Evolutionary conservation across 805 yeast genomes (phyloP).

Genomic region (Zygoascus biomembranicola): DNA sequence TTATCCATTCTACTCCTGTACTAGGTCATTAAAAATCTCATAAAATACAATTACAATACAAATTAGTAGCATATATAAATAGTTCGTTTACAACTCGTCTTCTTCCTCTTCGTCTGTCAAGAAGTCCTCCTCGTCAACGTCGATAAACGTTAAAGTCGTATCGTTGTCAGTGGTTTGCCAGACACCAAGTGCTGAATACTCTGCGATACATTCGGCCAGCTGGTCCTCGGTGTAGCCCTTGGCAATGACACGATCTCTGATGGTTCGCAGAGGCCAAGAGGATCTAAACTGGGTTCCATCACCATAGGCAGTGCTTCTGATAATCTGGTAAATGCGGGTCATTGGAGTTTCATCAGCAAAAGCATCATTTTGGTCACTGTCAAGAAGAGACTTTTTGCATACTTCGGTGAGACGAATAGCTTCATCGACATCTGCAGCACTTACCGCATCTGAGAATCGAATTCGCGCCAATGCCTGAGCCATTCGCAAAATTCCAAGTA

Average conservation of each 20-base stretch:
- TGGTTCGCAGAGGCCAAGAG: slow-evolving; percentile 37
- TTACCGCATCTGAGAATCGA: slow-evolving; percentile 67
- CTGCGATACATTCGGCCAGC: slow-evolving; percentile 63
- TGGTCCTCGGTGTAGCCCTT: slow-evolving; percentile 81
- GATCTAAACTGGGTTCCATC: slow-evolving; percentile 29
- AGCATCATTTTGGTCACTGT: slow-evolving; percentile 39
- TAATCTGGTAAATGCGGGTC: slow-evolving; percentile 63
- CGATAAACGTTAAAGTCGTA: slow-evolving; percentile 13
- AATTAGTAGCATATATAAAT: background rate
- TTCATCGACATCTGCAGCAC: slow-evolving; percentile 83
- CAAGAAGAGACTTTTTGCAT: slow-evolving; percentile 74
- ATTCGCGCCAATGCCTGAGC: slow-evolving; percentile 92
- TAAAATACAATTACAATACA: background rate
- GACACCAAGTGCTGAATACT: slow-evolving; percentile 61
- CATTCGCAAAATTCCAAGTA: slow-evolving; percentile 82
- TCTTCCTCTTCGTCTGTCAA: background rate
- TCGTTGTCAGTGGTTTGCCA: slow-evolving; percentile 71
- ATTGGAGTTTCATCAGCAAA: slow-evolving; percentile 49
- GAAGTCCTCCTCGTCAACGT: slow-evolving; percentile 4
- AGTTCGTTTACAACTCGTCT: background rate
- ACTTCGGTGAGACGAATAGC: slow-evolving; percentile 81
- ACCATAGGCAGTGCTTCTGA: slow-evolving; percentile 49
- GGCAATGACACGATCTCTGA: slow-evolving; percentile 59
- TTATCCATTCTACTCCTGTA: background rate
- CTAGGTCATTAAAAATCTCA: no score